Evolutionary conservation across 148 eudicot genomes (phyloP), one percentile per base, ranked within the genome.

Genomic region (Amaranthus cruentus): DNA sequence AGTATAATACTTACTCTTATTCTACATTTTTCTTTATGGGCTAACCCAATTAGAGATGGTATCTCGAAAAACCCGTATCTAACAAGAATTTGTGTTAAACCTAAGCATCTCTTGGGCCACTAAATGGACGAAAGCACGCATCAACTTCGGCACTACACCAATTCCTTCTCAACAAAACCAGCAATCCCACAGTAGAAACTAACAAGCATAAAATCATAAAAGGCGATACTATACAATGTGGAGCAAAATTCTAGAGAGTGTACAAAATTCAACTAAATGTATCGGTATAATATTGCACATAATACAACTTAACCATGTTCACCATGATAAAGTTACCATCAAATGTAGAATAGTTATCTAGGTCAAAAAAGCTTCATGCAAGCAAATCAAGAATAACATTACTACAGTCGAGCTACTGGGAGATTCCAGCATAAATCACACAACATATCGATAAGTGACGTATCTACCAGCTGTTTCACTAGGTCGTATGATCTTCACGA

Each of bases 401-500:
- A 11, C 14, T 53, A 11, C 3, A 55, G 11, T 14, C 6, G 66
- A 73, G 18, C 55, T 66, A 11, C 47, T 47, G 9, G 43, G 42
- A 28, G 50, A 42, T 14, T 43, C 44, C 46, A 54, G 43, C 47
- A 47, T n/a, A 4, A 47, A 79, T 79, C 79, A 83, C 14, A 83
- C 81, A 61, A 83, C 85, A 62, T 79, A 83, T 50, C 85, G 77
- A 63, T 83, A 83, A 7, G 85, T 83, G 59, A 83, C 81, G 57
- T 83, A 83, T 74, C 83, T 71, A 3, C 83, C 85, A 2, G 85
- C 85, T 61, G 85, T 83, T 68, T 83, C 83, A 80, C 85, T 83
- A 14, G 96, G 92, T 7, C 98, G 87, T 55, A 85, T 88, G 46
- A 93, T 93, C 83, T 86, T 93, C 78, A 93, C 96, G 9, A 93